Evolutionary conservation across 202 grass and related monocot species (phyloP).

Genomic region (Bolboschoenoplectus hybrid): DNA sequence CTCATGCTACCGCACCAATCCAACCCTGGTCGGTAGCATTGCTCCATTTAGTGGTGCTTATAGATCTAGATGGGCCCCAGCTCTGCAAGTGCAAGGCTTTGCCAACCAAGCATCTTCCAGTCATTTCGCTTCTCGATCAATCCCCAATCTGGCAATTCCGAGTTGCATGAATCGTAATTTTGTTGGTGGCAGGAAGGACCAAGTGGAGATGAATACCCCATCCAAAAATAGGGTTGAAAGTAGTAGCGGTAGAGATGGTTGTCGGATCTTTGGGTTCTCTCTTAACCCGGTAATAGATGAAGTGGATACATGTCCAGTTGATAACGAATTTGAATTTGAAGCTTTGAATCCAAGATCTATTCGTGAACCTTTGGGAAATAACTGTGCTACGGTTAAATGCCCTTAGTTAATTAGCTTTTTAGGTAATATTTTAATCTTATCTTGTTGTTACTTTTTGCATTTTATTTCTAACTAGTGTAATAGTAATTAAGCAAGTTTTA

Average conservation of each 20-base stretch:
- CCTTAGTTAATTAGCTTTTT: slow-evolving; percentile 37
- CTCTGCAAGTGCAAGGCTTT: not conserved
- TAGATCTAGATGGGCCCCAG: slow-evolving; percentile 26
- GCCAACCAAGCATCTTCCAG: slow-evolving; percentile 19
- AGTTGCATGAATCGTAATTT: not conserved
- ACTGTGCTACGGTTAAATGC: slow-evolving; percentile 34
- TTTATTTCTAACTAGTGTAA: not conserved
- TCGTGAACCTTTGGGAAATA: slow-evolving; percentile 33
- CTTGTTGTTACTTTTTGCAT: slow-evolving; percentile 5
- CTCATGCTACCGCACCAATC: slow-evolving; percentile 41
- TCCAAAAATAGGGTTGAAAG: slow-evolving; percentile 13
- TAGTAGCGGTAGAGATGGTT: slow-evolving; percentile 32
- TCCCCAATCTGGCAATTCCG: slow-evolving; percentile 19
- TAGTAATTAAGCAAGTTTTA: not conserved
- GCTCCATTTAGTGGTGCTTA: slow-evolving; percentile 7
- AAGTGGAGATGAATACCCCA: not conserved
- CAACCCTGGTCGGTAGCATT: slow-evolving; percentile 6
- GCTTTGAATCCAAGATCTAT: slow-evolving; percentile 31
- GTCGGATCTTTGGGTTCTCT: slow-evolving; percentile 36
- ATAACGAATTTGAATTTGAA: slow-evolving; percentile 26
- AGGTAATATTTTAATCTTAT: slow-evolving; percentile 3
- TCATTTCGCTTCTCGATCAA: slow-evolving; percentile 1
- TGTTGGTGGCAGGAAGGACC: slow-evolving; percentile 20
- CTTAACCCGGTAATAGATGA: slow-evolving; percentile 38
- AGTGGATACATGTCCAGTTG: slow-evolving; percentile 24